Base-by-base conservation (phyloP, 2,329 filamentous ascomycete species). In the Colletotrichum sp. region DNA sequence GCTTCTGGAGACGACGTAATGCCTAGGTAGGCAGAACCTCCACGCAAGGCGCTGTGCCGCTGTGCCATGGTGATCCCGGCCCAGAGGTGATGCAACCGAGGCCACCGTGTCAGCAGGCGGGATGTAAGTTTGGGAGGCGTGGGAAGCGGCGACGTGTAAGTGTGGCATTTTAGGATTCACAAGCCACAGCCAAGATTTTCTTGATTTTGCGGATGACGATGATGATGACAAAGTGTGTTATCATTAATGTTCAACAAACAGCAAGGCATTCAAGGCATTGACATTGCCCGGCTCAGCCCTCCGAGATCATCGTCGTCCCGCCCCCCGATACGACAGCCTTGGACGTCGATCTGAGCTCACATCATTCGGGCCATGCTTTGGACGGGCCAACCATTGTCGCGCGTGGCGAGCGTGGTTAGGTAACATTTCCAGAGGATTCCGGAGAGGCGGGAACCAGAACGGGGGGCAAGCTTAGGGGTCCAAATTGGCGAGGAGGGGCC, bases 71-170 rank as follows among this genome's bases (percentile, higher is more conserved):
- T 62, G 39, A 64, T 65, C 64, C 70, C 34, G n/a, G 44, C 28
- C 49, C 34, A 55, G 32, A 18, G 12, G 64, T 69, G 70, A 62
- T 65, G 65, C 49, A 49, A 66, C 32, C 73, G 44, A 76, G 74
- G 74, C 74, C 74, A 76, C 74, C 70, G 74, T 74, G 74, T 76
- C 70, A 65, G 69, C 69, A 68, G 64, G 49, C 28, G n/a, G 26
- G 13, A 32, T 16, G 28, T 30, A 52, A 30, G 63, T 57, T 21
- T 36, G 32, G 63, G 63, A 49, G 39, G 59, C 39, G 26, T 32
- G 57, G 18, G 52, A 63, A 69, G 26, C 24, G 57, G 18, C 55
- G 63, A 73, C 57, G 44, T 44, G 24, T 60, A 26, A 28, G 57
- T 39, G 30, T 73, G 71, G 71, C 59, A 32, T 26, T 63, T 64